Conservation (phyloP, 2,329 filamentous ascomycete species). For the Nigrospora sphaerica region DNA sequence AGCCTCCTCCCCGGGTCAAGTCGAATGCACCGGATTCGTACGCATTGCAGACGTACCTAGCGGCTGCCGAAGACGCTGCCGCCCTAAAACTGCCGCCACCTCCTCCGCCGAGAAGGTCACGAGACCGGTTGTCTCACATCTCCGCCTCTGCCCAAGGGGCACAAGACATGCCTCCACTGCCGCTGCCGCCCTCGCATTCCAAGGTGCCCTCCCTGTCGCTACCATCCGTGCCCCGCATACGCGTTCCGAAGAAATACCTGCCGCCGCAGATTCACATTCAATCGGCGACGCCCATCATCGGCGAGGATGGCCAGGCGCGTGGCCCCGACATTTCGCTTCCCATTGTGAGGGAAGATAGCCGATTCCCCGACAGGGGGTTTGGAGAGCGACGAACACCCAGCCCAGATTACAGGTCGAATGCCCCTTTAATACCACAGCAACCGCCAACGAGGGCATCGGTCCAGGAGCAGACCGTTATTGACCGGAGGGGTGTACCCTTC, state of each 20-base stretch:
- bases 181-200: constrained; percentile 13
- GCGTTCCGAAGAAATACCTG: constrained; percentile 32
- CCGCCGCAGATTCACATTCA: constrained; percentile 27
- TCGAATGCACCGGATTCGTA: no score
- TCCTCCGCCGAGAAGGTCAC: no score
- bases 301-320: constrained; percentile 9
- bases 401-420: neutral
- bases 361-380: constrained; percentile 16
- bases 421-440: neutral
- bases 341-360: constrained; percentile 11
- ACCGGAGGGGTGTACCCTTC: neutral
- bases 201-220: constrained; percentile 27
- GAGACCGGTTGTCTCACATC: no score
- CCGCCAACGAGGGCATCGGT: neutral
- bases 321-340: constrained; percentile 23
- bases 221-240: constrained; percentile 29
- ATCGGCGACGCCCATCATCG: constrained; percentile 18
- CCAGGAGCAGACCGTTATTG: neutral
- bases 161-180: constrained; percentile 5
- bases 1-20: no score
- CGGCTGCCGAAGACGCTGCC: no score
- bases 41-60: no score
- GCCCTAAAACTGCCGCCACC: no score
- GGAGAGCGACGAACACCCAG: constrained; percentile 2
- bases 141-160: no score